Evolutionary conservation across 345 rosid species (phyloP), one percentile per base, ranked within the genome.

Genomic region (Hypericum perforatum): DNA sequence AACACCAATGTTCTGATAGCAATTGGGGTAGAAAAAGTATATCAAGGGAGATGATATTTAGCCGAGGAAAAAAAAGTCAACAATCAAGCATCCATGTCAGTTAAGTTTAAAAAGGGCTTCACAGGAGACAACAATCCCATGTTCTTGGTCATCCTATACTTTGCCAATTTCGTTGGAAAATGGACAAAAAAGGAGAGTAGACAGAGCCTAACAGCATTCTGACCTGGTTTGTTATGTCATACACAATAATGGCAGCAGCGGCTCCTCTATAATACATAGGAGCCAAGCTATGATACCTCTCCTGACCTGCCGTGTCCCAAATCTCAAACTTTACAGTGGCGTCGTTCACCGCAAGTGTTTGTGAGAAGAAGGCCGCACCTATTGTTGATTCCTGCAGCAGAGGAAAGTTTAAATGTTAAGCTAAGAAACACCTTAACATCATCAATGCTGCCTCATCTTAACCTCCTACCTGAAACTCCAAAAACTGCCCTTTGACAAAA

Each of bases 221-320:
- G 68, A 82, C 94, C 69, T 73, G 89, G 69, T 92, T 88, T 10
- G 98, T 80, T 61, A 85, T 76, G 54, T 92, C 97, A 64, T 76
- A 92, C 45, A 88, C 98, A 53, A 92, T 85, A 43, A 92, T 67
- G 15, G 97, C 95, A 54, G 95, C 95, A 3, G 89, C 98, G 53
- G 97, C 98, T 64, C 98, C 95, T 53, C 98, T 76, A 57, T 92
- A 88, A 70, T 92, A 85, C 98, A 92, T 92, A 38, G 98, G 98
- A 49, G 98, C 98, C 70, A 92, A 74, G 66, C 98, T 92, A 63
- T 88, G 98, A 59, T 92, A 92, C 37, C 95, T 76, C 79, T 92
- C 94, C 61, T 92, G 98, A 37, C 98, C 98, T 0, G 98, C 98
- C 38, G 98, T 92, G 71, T 92, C 98, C 98, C 98, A 92, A 10